phyloP scores from a whole-genome alignment of 164 flowering plant species.

The Litsea cubeba region DNA sequence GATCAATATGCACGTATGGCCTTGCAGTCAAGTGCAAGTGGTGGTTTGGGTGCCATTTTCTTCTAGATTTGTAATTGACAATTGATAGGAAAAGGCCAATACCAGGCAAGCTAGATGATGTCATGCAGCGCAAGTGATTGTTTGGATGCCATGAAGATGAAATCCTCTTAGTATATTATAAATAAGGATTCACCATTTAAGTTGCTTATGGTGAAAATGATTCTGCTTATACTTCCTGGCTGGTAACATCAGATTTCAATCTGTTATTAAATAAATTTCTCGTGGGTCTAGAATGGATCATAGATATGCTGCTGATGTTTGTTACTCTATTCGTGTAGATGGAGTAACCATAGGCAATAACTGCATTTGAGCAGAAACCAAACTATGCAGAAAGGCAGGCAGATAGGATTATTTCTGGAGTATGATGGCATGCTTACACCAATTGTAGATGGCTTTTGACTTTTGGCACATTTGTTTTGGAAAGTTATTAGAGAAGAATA shows the following conservation, averaged over 20 bases:
- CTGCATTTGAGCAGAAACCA: conserved; percentile 62
- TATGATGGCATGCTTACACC: conserved; percentile 44
- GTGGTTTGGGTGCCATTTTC: conserved; percentile 57
- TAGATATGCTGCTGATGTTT: not conserved
- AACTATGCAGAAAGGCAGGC: conserved; percentile 65
- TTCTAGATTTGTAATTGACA: conserved; percentile 35
- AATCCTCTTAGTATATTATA: conserved; percentile 47
- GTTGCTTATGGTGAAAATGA: conserved; percentile 38
- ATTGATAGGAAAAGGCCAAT: conserved; percentile 59
- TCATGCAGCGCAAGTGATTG: conserved; percentile 42
- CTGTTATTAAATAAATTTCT: not conserved
- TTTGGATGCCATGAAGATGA: conserved; percentile 77
- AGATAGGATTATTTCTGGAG: conserved; percentile 59
- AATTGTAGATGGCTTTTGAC: conserved; percentile 42
- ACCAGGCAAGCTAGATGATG: conserved; percentile 64
- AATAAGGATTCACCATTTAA: conserved; percentile 41
- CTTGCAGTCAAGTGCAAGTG: conserved; percentile 28
- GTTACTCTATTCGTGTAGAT: conserved; percentile 36
- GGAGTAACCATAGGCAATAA: conserved; percentile 83
- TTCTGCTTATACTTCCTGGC: conserved; percentile 55
- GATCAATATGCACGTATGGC: too few relatives aligned
- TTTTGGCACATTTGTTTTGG: not conserved
- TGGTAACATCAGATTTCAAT: conserved; percentile 35
- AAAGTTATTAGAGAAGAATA: too few relatives aligned
- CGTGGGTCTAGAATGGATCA: not conserved